Conservation (phyloP, 257 asterid genomes). For the Gynochthodes officinalis region DNA sequence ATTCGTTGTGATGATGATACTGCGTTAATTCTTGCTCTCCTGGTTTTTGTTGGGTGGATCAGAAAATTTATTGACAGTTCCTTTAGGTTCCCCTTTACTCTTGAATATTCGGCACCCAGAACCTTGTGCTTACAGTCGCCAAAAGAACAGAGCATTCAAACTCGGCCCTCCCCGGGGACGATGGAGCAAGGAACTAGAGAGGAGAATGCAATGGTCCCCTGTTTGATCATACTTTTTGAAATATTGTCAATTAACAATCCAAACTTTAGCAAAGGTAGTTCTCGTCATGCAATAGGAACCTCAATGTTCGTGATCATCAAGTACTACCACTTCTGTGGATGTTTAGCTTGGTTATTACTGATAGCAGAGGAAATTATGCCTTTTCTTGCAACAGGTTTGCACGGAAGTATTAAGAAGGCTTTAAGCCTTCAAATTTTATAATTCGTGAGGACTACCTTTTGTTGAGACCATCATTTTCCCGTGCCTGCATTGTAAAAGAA, state of each 20-base stretch:
- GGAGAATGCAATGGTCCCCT: background rate
- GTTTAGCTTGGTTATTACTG: background rate
- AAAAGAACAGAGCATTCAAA: background rate
- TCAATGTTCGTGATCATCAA: too few species aligned
- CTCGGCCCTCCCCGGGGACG: background rate
- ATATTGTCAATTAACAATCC: too few species aligned
- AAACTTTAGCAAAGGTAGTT: too few species aligned
- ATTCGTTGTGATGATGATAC: slow-evolving; percentile 14
- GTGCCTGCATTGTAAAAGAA: background rate
- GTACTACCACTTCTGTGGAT: background rate
- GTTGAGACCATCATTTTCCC: background rate
- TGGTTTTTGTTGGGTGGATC: background rate
- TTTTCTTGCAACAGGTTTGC: background rate
- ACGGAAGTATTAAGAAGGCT: background rate
- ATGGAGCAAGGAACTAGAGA: background rate
- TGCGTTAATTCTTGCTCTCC: background rate
- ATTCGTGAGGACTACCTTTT: background rate
- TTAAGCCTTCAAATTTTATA: slow-evolving; percentile 2
- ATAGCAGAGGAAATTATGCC: background rate
- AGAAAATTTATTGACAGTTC: background rate
- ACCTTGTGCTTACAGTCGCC: background rate
- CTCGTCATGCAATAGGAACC: too few species aligned
- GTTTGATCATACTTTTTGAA: background rate
- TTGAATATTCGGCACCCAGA: background rate
- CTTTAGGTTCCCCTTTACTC: too few species aligned